Base-by-base conservation (phyloP, 441 rosid species). In the Gossypium lobatum region DNA sequence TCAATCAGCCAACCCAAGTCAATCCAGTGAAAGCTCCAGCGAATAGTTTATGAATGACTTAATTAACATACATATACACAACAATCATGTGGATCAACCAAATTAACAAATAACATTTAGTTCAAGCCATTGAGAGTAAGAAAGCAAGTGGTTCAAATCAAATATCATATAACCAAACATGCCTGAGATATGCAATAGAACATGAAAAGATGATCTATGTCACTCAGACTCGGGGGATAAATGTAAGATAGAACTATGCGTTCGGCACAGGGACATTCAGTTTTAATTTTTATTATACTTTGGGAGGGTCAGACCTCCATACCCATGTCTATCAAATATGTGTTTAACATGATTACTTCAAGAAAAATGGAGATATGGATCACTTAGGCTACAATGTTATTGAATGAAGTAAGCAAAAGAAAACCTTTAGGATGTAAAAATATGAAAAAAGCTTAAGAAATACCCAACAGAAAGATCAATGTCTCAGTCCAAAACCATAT, bases 121-220 rank as follows among this genome's bases (percentile, higher is more conserved):
- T 37, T 34, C 68, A 63, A 8, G 26, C 68, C 26, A 62, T 16
- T 31, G 10, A 62, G 23, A 31, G 23, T 62, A 31, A 62, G 48
- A 34, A 31, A 61, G 65, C 18, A 58, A 62, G 39, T 62, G 67
- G 23, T 62, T 16, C 23, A 62, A 62, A 62, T 62, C 48, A 62
- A 14, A 62, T 62, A 62, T 34, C 48, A 17, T 16, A 34, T 34
- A 62, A 3, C 48, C 14, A 34, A 4, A 62, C 66, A 62, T 0
- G 14, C 21, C 14, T 62, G 3, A 34, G 48, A 16, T 62, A 62
- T 16, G 48, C 46, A 62, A 34, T 9, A 34, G 1, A 62, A 31
- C 65, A 61, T 17, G 23, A 34, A 62, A 28, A 28, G 45, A 28
- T 26, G n/a, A 61, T n/a, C 45, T 28, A 61, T 28, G 21, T 61